Percentiles rank a stretch among this genome's conserved stretches.
phyloP scores from a whole-genome alignment of 371 early-diverging fungal species.

The Lichtheimia hyalospora region DNA sequence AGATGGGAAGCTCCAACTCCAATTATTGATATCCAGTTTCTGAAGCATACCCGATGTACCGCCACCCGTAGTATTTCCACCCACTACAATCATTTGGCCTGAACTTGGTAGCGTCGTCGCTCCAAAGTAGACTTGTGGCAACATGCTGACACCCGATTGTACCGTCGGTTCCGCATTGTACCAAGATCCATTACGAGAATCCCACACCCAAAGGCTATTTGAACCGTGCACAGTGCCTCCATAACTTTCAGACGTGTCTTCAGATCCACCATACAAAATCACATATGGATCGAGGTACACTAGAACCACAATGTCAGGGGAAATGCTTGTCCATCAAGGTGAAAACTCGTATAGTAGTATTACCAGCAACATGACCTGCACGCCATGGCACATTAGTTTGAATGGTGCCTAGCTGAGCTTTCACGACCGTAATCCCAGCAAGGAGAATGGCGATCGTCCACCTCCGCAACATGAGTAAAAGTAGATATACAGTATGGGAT shows the following conservation, averaged over 20 bases:
- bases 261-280: conserved; percentile 43
- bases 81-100: conserved; percentile 38
- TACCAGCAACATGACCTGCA: conserved; percentile 55
- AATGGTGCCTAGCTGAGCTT: conserved; percentile 25
- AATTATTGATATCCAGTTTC: conserved; percentile 42
- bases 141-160: conserved; percentile 19
- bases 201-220: conserved; percentile 42
- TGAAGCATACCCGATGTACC: conserved; percentile 33
- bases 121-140: conserved; percentile 36
- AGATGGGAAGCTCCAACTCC: conserved; percentile 49
- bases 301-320: not conserved
- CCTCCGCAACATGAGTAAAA: conserved; percentile 2
- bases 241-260: conserved; percentile 22
- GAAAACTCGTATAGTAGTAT: not conserved
- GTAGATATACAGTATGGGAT: not conserved
- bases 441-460: conserved; percentile 10
- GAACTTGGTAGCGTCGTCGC: conserved; percentile 34
- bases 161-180: conserved; percentile 31
- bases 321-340: not conserved
- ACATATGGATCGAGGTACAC: conserved; percentile 34
- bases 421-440: conserved; percentile 1
- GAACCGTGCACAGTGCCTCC: conserved; percentile 22
- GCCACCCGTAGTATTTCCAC: conserved; percentile 37
- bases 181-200: conserved; percentile 46
- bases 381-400: conserved; percentile 43